A percentile compares a stretch with the other conserved stretches of the same genome.
Conservation (phyloP, 371 early-diverging fungal genomes). For the Mucor plumbeus region DNA sequence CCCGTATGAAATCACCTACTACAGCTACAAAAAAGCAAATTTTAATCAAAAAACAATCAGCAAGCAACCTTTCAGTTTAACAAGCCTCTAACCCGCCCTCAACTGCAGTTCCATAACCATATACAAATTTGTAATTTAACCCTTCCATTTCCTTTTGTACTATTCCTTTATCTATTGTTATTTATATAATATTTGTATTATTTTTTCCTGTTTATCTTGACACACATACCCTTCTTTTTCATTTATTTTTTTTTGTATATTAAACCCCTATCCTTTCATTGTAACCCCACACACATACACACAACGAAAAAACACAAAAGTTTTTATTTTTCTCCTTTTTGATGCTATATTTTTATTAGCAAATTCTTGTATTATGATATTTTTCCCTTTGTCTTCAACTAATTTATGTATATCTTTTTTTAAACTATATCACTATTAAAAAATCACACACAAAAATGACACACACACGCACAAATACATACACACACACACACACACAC, state of each 20-base stretch:
- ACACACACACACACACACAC: not conserved
- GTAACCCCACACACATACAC: conserved; percentile 14
- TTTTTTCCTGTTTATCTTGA: conserved; percentile 1
- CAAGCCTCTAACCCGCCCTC: not conserved
- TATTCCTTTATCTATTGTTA: conserved; percentile 11
- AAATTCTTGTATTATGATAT: conserved; percentile 2
- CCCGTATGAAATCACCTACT: not conserved
- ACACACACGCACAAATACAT: conserved; percentile 3
- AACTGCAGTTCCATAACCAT: no score
- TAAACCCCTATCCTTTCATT: conserved; percentile 8
- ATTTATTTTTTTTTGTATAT: not conserved
- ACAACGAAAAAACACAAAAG: not conserved
- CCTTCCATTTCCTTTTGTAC: conserved; percentile 17
- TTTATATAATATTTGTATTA: not conserved
- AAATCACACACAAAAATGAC: not conserved
- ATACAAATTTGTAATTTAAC: not conserved
- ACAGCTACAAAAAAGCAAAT: not conserved
- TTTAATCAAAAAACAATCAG: not conserved
- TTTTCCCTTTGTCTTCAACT: not conserved
- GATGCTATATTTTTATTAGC: no score
- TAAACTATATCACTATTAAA: not conserved
- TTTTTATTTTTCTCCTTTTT: not conserved
- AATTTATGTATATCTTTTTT: not conserved
- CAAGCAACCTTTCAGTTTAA: not conserved
- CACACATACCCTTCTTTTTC: conserved; percentile 8